A percentile compares a stretch with the other conserved stretches of the same genome.
These are phyloP conservation scores for Pascua guehoae DNA, from an alignment of 1,284 basidiomycete genomes.

Conservation along the genomic window DNA sequence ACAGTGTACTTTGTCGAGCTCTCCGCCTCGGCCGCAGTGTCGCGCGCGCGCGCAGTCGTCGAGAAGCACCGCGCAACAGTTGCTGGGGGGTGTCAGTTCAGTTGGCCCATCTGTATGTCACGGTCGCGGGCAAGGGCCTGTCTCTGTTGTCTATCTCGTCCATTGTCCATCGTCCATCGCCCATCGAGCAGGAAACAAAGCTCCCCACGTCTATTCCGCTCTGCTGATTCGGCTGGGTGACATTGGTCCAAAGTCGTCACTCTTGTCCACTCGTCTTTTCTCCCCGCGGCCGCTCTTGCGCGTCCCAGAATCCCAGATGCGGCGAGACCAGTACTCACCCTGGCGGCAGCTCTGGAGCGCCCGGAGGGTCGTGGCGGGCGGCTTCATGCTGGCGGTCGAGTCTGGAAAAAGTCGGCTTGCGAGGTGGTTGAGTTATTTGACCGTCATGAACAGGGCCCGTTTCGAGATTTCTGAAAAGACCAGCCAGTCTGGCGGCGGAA, in stretches of 20 bases:
- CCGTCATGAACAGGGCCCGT: neutral
- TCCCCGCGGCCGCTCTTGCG: no score
- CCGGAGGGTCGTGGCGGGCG: conserved; percentile 10
- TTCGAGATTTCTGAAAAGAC: conserved; percentile 16
- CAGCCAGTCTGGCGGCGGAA: conserved; percentile 4
- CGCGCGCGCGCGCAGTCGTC: conserved; percentile 1
- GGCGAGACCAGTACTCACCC: neutral
- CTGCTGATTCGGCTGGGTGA: no score
- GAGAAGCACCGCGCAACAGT: conserved; percentile 4
- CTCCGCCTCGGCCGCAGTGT: conserved; percentile 5
- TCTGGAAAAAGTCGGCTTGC: no score
- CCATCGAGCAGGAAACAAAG: no score
- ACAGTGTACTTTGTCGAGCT: neutral
- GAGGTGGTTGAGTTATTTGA: no score
- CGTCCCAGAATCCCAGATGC: neutral
- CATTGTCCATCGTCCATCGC: no score
- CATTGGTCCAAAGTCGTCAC: no score
- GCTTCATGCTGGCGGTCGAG: conserved; percentile 8
- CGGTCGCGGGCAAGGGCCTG: neutral
- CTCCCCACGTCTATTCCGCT: no score
- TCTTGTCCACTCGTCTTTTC: neutral
- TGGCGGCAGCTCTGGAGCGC: neutral
- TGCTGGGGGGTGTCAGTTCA: conserved; percentile 1
- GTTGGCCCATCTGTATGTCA: neutral
- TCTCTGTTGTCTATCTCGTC: no score